Evolutionary conservation across 192 early-diverging fungal genomes (phyloP).

Genomic region (Linnemannia zychae): DNA sequence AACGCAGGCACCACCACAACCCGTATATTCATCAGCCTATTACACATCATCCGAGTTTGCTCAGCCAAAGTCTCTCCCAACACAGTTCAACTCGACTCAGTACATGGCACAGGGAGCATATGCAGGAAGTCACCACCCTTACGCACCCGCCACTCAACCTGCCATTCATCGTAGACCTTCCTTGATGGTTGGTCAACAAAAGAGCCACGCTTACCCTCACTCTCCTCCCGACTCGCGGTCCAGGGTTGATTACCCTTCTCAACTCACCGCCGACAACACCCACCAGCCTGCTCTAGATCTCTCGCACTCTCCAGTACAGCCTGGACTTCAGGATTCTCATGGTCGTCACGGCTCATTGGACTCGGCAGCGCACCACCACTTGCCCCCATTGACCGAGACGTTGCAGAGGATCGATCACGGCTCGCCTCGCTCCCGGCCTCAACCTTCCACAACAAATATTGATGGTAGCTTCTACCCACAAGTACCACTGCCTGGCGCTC

Average conservation of each 20-base stretch:
- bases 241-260: slow-evolving; percentile 6
- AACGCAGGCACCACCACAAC: background rate
- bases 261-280: background rate
- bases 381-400: slow-evolving; percentile 20
- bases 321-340: background rate
- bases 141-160: background rate
- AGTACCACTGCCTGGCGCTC: background rate
- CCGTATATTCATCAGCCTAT: background rate
- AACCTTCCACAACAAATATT: background rate
- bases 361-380: slow-evolving; percentile 1
- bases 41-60: slow-evolving; percentile 4
- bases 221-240: background rate
- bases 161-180: slow-evolving; percentile 16
- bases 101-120: slow-evolving; percentile 19
- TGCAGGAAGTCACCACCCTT: background rate
- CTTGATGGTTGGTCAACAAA: background rate
- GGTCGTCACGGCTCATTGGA: background rate
- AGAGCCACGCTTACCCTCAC: background rate
- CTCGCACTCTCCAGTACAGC: background rate
- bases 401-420: slow-evolving; percentile 14
- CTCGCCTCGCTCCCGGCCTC: slow-evolving; percentile 1
- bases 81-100: slow-evolving; percentile 2
- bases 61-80: background rate
- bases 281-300: background rate
- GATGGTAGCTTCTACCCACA: slow-evolving; percentile 4